Evolutionary conservation across 352 stramenopile species (phyloP), one percentile per base, ranked within the genome.

Genomic region (Peronospora destructor): DNA sequence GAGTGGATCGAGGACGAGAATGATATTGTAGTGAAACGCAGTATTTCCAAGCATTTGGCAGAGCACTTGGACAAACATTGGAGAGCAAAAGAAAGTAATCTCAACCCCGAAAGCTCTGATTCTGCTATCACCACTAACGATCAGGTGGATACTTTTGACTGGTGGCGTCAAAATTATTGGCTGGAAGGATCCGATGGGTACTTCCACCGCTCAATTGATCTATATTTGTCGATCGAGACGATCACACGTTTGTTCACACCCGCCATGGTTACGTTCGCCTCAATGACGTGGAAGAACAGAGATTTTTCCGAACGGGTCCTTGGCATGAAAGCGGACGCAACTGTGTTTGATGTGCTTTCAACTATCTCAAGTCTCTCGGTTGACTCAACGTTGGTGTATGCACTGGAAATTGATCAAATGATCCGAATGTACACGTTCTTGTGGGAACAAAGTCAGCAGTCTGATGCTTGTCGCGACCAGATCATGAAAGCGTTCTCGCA

Each of bases 1-100:
- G 45, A 64, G 46, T 86, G 72, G 79, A 63, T 87, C 25, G 53
- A 71, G 29, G 25, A 14, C 2, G 79, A 87, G 16, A 6, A 53
- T 16, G 47, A 75, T 33, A 6, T 49, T 4, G 21, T 32, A 3
- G 12, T 64, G 2, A 85, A 77, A 25, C 54, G 60, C 7, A 56
- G 14, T 0, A 46, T 87, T n/a, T 87, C 79, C 11, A 51, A 39
- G 23, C 61, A 68, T 38, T 52, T 90, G 19, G 68, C 71, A 14
- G 47, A 56, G 6, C 51, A 69, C 17, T 33, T 87, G 29, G 71
- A 87, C 23, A 58, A 57, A 0, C 50, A 61, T 8, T 89, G 78
- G 78, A 38, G 4, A 26, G 9, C 14, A 5, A 14, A 36, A 9
- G 26, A 51, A 7, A 34, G 43, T n/a, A 34, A 52, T n/a, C 21